phyloP scores from a whole-genome alignment of 179 eudicot genomes.

The Drosera spatulata region DNA sequence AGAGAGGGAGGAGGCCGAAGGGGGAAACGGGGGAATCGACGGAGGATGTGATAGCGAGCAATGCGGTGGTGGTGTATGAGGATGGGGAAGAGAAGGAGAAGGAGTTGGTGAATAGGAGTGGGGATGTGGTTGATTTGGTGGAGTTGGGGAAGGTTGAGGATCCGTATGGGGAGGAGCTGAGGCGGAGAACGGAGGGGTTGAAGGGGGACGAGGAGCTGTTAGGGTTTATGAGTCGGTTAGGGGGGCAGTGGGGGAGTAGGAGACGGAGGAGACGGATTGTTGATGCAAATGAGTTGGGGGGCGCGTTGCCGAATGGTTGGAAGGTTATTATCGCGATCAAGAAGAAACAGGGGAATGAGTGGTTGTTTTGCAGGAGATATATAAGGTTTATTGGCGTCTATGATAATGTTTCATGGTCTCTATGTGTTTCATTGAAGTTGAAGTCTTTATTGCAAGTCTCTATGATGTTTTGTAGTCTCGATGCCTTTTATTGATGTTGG shows the following conservation, averaged over 20 bases:
- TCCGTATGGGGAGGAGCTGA: constrained; percentile 47
- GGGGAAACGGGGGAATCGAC: constrained; percentile 20
- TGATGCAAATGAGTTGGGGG: constrained; percentile 68
- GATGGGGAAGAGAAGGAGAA: constrained; percentile 31
- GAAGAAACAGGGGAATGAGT: constrained; percentile 66
- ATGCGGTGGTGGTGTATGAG: constrained; percentile 9
- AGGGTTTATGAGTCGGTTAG: constrained; percentile 50
- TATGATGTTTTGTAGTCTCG: not conserved
- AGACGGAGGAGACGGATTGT: constrained; percentile 84
- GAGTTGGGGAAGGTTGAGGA: constrained; percentile 46
- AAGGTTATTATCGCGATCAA: constrained; percentile 52
- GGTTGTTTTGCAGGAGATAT: constrained; percentile 72
- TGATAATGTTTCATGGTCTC: no score
- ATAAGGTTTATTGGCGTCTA: constrained; percentile 35
- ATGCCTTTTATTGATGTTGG: no score
- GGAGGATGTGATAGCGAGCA: constrained; percentile 8
- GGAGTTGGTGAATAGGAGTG: constrained; percentile 48
- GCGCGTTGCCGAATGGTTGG: constrained; percentile 76
- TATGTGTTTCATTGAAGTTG: no score
- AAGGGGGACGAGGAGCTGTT: constrained; percentile 46
- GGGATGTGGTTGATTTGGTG: constrained; percentile 44
- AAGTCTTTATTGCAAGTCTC: not conserved
- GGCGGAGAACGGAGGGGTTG: constrained; percentile 42
- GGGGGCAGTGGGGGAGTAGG: constrained; percentile 84
- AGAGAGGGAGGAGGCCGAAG: constrained; percentile 35